Evolutionary conservation across 2,329 filamentous ascomycete genomes (phyloP), one percentile per base, ranked within the genome.

Genomic region (Fusarium haematococcum): DNA sequence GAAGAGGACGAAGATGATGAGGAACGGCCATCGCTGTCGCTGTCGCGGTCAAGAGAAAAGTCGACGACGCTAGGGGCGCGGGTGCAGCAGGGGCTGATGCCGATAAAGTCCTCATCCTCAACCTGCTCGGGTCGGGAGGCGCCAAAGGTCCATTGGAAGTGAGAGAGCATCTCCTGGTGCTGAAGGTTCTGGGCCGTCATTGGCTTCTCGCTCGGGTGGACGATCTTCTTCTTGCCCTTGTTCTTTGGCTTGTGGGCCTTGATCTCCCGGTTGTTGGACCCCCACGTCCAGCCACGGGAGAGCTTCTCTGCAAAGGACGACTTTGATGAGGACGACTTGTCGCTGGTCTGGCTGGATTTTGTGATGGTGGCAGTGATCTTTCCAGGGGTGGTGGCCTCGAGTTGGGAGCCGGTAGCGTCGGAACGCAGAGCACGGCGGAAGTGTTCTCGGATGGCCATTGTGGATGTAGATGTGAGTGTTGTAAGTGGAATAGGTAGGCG

Each of bases 141-240:
- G 43, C 86, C 86, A 72, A 88, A 88, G 13, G 82, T 84, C 77
- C 86, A 84, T 65, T 81, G 84, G 80, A 86, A 88, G 65, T 83
- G 79, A 67, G 81, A 81, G 41, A 88, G 81, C 78, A 86, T 81
- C 79, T 87, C 84, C 76, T 87, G 86, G 75, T 88, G 84, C 64
- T 82, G 80, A 20, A 87, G 80, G 77, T 87, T 87, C 62, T 84
- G 81, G 65, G 83, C 80, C 10, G 84, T 86, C 59, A 87, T 80
- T 30, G 85, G 84, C 74, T 83, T 81, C 78, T 87, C 84, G 79
- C 84, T 84, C 8, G 85, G 85, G 75, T 87, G 85, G 20, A 79
- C 66, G 58, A 71, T 71, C 54, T 74, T 69, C 69, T 69, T 75
- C 50, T 73, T 71, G 69, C 78, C 79, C 68, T 75, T 77, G 70